phyloP scores from a whole-genome alignment of 768 basidiomycete species.

The Botryobasidium botryosum region DNA sequence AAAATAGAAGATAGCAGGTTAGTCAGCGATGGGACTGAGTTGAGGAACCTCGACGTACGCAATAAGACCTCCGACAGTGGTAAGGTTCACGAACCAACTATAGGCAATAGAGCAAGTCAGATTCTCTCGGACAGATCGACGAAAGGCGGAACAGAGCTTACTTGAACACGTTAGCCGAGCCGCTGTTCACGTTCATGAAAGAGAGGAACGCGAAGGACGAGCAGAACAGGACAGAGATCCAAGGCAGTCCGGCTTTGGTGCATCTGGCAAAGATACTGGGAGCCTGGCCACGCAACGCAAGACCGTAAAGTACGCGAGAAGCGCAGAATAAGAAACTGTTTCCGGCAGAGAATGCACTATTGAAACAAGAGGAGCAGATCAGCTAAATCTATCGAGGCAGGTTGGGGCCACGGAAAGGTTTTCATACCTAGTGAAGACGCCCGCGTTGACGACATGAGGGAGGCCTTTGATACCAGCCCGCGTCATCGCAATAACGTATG shows the following conservation, averaged over 20 bases:
- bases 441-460: conserved; percentile 55
- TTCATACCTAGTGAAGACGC: conserved; percentile 32
- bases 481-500: conserved; percentile 70
- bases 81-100: conserved; percentile 24
- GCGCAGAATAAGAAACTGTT: conserved; percentile 11
- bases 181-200: conserved; percentile 44
- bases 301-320: conserved; percentile 22
- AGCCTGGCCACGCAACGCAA: conserved; percentile 23
- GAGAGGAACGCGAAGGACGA: conserved; percentile 30
- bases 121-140: too few species aligned
- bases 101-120: conserved; percentile 46
- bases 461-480: conserved; percentile 49
- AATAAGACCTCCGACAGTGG: conserved; percentile 50
- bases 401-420: too few species aligned
- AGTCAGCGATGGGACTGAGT: background rate
- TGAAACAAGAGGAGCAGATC: conserved; percentile 33
- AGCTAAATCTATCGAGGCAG: too few species aligned
- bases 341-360: conserved; percentile 18
- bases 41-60: conserved; percentile 32
- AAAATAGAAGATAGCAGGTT: conserved; percentile 5
- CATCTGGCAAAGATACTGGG: conserved; percentile 32
- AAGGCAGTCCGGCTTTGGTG: conserved; percentile 35
- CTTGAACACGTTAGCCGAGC: conserved; percentile 4
- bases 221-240: conserved; percentile 21
- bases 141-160: too few species aligned